These are phyloP conservation scores for Fusarium sp. DNA, from an alignment of 2,329 filamentous ascomycete species.

Conservation along the genomic window DNA sequence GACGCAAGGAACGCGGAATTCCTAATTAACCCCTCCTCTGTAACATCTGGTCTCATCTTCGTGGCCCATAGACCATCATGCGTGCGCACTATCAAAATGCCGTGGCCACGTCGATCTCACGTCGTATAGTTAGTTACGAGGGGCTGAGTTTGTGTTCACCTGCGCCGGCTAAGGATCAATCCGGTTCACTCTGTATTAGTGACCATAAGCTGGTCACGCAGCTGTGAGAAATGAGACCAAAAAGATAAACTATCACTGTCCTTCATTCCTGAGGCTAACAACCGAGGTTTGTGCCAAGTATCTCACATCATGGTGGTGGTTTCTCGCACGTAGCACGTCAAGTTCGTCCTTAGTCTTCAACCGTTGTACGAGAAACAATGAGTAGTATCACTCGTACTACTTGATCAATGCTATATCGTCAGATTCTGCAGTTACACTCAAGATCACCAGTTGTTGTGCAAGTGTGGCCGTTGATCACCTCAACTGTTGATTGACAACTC, in stretches of 20 bases:
- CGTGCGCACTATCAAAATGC: conserved; percentile 16
- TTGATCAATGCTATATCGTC: not conserved
- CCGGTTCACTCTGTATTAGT: not conserved
- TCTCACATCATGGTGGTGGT: not conserved
- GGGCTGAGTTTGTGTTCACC: conserved; percentile 14
- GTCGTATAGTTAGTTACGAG: conserved; percentile 15
- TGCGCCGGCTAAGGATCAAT: conserved; percentile 8
- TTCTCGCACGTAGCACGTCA: not conserved
- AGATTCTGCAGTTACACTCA: not conserved
- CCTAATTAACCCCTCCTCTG: not conserved
- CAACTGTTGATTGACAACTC: conserved; percentile 1
- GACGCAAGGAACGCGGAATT: conserved; percentile 25
- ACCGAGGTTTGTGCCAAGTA: not conserved
- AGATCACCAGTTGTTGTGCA: not conserved
- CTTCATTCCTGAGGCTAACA: conserved; percentile 19
- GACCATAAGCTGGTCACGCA: not conserved
- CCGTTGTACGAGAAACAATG: not conserved
- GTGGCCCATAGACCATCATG: conserved; percentile 2
- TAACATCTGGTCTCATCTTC: conserved; percentile 23
- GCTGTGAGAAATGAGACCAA: not conserved
- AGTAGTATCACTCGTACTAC: not conserved
- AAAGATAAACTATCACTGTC: not conserved
- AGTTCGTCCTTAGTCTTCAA: not conserved
- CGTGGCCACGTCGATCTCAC: conserved; percentile 20
- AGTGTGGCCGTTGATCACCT: not conserved